Evolutionary conservation across 805 yeast species (phyloP).

Genomic region (Candida koratica): DNA sequence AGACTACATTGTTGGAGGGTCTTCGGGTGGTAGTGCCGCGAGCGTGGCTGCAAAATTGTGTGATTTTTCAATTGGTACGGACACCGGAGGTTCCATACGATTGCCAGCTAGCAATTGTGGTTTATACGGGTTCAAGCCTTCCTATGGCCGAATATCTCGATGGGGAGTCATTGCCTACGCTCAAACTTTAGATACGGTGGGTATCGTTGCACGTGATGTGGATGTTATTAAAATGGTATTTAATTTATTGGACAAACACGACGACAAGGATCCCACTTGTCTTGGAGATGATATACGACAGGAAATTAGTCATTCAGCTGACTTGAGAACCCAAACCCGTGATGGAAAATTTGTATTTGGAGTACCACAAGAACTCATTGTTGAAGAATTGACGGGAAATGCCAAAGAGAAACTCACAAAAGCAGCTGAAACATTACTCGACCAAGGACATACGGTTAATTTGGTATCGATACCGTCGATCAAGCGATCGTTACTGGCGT

Average conservation of each 20-base stretch:
- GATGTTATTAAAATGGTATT: conserved; percentile 47
- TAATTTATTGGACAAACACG: conserved; percentile 53
- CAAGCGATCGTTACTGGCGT: conserved; percentile 65
- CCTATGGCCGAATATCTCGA: conserved; percentile 87
- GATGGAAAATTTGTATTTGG: conserved; percentile 52
- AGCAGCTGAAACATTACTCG: conserved; percentile 41
- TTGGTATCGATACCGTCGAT: conserved; percentile 71
- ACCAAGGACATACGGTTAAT: conserved; percentile 49
- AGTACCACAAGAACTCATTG: conserved; percentile 61
- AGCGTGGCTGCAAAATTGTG: conserved; percentile 72
- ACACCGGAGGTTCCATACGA: conserved; percentile 95
- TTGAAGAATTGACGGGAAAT: conserved; percentile 49
- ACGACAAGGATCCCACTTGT: conserved; percentile 77
- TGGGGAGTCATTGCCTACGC: conserved; percentile 93
- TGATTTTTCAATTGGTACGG: conserved; percentile 85
- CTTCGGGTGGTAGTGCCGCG: conserved; percentile 95
- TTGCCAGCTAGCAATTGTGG: conserved; percentile 88
- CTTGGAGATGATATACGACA: conserved; percentile 36
- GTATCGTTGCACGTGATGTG: conserved; percentile 60
- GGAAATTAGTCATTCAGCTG: conserved; percentile 14
- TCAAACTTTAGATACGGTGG: conserved; percentile 92
- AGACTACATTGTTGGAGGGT: conserved; percentile 67
- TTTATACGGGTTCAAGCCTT: conserved; percentile 84
- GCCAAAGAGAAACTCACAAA: conserved; percentile 47
- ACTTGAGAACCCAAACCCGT: conserved; percentile 13